Percentiles rank a stretch among this genome's conserved stretches.
phyloP scores from a whole-genome alignment of 106 monocot species.

The Dioscorea dumetorum region DNA sequence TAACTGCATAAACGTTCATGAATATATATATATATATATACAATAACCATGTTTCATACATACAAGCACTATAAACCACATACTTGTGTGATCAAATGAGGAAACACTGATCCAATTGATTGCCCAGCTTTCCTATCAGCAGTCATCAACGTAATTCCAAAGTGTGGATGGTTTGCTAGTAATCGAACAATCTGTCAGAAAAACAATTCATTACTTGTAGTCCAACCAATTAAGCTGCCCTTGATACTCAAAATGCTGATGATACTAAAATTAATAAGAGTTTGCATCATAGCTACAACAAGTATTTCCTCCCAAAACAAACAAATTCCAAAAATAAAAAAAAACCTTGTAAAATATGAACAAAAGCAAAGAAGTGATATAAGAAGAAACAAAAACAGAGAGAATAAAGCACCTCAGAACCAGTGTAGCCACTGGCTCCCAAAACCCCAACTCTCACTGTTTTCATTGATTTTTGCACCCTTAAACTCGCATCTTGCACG shows the following conservation, averaged over 20 bases:
- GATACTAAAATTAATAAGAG: too few relatives aligned
- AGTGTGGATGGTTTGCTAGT: slow-evolving; percentile 85
- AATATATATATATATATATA: too few relatives aligned
- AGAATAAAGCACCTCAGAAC: slow-evolving; percentile 43
- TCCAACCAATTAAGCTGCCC: neutral
- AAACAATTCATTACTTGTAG: slow-evolving; percentile 2
- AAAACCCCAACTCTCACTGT: slow-evolving; percentile 39
- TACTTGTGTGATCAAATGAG: slow-evolving; percentile 84
- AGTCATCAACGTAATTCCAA: slow-evolving; percentile 70
- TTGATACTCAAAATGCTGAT: too few relatives aligned
- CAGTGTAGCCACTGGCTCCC: slow-evolving; percentile 75
- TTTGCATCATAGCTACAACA: too few relatives aligned
- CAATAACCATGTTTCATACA: too few relatives aligned
- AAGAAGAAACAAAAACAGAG: too few relatives aligned
- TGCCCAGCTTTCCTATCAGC: slow-evolving; percentile 96
- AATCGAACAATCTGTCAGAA: slow-evolving; percentile 72
- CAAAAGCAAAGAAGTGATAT: too few relatives aligned
- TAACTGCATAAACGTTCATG: too few relatives aligned
- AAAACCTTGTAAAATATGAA: too few relatives aligned
- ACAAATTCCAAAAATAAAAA: too few relatives aligned
- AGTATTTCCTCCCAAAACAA: too few relatives aligned
- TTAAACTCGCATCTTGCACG: slow-evolving; percentile 9
- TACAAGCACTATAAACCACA: neutral
- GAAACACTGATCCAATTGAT: slow-evolving; percentile 85
- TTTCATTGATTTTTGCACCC: slow-evolving; percentile 16